phyloP scores from a whole-genome alignment of 2,329 filamentous ascomycete species.

The Myrmaecium sp. region DNA sequence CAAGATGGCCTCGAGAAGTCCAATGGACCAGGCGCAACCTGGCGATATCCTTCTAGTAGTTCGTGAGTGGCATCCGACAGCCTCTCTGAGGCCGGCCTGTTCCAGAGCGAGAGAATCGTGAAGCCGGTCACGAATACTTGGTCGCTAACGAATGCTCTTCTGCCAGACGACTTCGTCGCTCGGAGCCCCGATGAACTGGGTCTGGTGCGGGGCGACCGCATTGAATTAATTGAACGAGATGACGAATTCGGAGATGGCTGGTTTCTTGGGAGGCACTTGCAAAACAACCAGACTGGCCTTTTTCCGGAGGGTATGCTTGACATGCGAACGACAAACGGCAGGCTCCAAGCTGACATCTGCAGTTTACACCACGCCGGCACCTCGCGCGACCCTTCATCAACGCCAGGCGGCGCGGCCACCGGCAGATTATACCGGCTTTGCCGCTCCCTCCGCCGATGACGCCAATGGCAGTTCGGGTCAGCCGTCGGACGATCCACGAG shows the following conservation, averaged over 20 bases:
- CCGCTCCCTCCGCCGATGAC: too few relatives aligned
- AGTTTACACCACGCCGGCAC: slow-evolving; percentile 23
- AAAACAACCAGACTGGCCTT: slow-evolving; percentile 57
- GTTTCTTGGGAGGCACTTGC: slow-evolving; percentile 61
- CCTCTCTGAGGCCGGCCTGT: too few relatives aligned
- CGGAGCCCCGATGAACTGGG: slow-evolving; percentile 87
- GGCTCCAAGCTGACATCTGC: too few relatives aligned
- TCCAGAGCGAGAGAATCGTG: background rate
- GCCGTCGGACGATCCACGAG: too few relatives aligned
- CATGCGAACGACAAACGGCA: too few relatives aligned
- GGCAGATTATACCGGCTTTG: too few relatives aligned
- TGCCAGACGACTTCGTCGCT: slow-evolving; percentile 73
- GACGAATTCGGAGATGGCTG: slow-evolving; percentile 81
- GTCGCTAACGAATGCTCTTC: slow-evolving; percentile 4
- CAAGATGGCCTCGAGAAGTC: slow-evolving; percentile 24
- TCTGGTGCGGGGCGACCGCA: slow-evolving; percentile 66
- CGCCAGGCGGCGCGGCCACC: too few relatives aligned
- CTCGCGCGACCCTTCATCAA: slow-evolving; percentile 13
- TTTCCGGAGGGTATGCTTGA: slow-evolving; percentile 61
- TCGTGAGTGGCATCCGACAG: slow-evolving; percentile 48
- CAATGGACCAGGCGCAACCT: slow-evolving; percentile 35
- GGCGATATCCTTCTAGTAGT: slow-evolving; percentile 56
- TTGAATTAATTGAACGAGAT: slow-evolving; percentile 69
- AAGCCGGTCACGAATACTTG: background rate
- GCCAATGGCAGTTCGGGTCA: too few relatives aligned